Base-by-base conservation (phyloP, 2,329 filamentous ascomycete genomes). In the Paecilomyces niveus region DNA sequence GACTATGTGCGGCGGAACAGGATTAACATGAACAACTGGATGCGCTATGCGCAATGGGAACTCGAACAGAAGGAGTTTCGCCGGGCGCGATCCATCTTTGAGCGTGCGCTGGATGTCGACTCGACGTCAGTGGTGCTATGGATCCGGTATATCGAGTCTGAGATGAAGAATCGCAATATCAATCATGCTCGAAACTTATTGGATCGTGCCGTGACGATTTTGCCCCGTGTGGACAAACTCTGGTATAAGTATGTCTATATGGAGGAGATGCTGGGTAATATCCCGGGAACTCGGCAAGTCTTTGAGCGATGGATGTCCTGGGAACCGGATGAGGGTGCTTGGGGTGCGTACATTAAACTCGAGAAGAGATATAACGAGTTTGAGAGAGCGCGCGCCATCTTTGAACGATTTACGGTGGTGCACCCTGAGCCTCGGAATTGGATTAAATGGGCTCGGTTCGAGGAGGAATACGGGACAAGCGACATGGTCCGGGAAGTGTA, bases 191-290 rank as follows among this genome's bases (percentile, higher is more conserved):
- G 94, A 59, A 99, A 99, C 72, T 77, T 99, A 55, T 84, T 99
- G 56, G 94, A 99, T 73, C 88, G 94, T 57, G 92, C 94, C n/a
- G 90, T 97, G 56, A 92, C 92, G 0, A 90, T 95, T 58, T 80
- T 97, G 45, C 94, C 94, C 4, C 83, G 94, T 58, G 85, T 97
- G 49, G 92, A 97, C 73, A 97, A 97, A 81, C 79, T 99, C 33
- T 99, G 94, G 94, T 99, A 96, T 80, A 97, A 97, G 74, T 99
- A 97, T 80, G 91, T 96, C 26, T 96, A 96, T 73, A 95, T 96
- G 89, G 93, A 97, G 78, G 94, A 99, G 82, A 97, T 93, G 77
- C 83, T 99, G 57, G 92, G 92, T 6, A 97, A 99, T 68, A 87
- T 99, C 54, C 86, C 92, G 2, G 94, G 93, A 35, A 95, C 92